phyloP scores from a whole-genome alignment of 805 yeast genomes.

The Dipodascopsis uninucleata region DNA sequence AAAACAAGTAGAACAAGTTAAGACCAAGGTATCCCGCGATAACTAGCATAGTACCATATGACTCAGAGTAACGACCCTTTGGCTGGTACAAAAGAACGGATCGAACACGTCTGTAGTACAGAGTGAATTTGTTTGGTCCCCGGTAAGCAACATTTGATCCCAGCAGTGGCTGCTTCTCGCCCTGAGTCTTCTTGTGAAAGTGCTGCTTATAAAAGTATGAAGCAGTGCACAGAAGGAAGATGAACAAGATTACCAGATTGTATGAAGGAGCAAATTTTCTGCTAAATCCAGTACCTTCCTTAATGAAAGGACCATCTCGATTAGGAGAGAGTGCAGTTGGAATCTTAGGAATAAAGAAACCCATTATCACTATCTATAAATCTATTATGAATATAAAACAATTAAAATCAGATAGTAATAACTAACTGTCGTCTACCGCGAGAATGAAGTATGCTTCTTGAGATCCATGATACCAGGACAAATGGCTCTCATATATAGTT shows the following conservation, averaged over 20 bases:
- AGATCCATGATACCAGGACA: too few species aligned
- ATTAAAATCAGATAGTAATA: too few species aligned
- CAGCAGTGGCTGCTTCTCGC: conserved; percentile 29
- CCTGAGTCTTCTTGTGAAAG: conserved; percentile 22
- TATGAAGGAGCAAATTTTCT: conserved; percentile 25
- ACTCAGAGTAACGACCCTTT: conserved; percentile 25
- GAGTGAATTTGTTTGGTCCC: conserved; percentile 15
- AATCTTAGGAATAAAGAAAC: conserved; percentile 27
- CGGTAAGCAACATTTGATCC: conserved; percentile 12
- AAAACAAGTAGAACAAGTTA: conserved; percentile 23
- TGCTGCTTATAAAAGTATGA: conserved; percentile 23
- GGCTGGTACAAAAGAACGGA: conserved; percentile 28
- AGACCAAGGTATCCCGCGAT: conserved; percentile 26
- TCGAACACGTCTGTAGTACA: conserved; percentile 24
- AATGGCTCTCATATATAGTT: too few species aligned
- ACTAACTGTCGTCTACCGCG: too few species aligned
- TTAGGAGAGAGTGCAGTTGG: conserved; percentile 27
- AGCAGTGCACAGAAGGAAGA: conserved; percentile 22
- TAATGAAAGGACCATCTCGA: conserved; percentile 26
- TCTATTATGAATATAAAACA: not conserved
- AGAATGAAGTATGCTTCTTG: too few species aligned
- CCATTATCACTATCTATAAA: conserved; percentile 10
- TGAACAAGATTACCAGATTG: conserved; percentile 22
- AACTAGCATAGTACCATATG: conserved; percentile 28
- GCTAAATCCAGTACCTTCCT: conserved; percentile 28